Evolutionary conservation across 495 filamentous ascomycete genomes (phyloP).

Genomic region (Amphirosellinia nigrospora): DNA sequence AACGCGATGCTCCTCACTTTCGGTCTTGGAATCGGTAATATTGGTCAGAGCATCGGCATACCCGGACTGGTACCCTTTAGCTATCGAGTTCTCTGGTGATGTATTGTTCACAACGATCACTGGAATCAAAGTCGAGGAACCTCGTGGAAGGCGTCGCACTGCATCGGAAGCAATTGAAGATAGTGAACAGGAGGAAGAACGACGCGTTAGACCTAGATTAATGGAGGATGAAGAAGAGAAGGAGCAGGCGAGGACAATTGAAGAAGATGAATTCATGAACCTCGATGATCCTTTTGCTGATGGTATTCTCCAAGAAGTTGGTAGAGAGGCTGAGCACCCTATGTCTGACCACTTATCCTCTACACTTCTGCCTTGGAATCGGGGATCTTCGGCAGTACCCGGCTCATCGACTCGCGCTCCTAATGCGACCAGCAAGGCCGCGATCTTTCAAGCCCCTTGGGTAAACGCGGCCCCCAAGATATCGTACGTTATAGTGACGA

Average conservation of each 20-base stretch:
- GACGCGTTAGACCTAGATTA: conserved; percentile 38
- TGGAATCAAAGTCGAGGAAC: conserved; percentile 26
- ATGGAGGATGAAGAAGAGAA: conserved; percentile 25
- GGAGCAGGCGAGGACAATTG: conserved; percentile 27
- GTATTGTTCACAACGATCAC: conserved; percentile 39
- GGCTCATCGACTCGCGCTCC: conserved; percentile 48
- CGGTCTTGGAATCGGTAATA: conserved; percentile 47
- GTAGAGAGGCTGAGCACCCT: conserved; percentile 42
- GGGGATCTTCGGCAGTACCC: conserved; percentile 46
- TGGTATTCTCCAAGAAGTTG: conserved; percentile 41
- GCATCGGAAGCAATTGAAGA: conserved; percentile 36
- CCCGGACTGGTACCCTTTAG: conserved; percentile 43
- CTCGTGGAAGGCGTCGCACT: conserved; percentile 34
- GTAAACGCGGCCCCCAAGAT: conserved; percentile 41
- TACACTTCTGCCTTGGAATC: conserved; percentile 51
- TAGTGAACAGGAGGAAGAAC: conserved; percentile 28
- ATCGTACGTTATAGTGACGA: conserved; percentile 52
- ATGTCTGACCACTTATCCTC: conserved; percentile 51
- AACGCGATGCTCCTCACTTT: conserved; percentile 54
- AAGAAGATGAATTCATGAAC: conserved; percentile 32
- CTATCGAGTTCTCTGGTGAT: conserved; percentile 46
- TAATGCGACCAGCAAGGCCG: conserved; percentile 41
- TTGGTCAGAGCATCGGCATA: conserved; percentile 40
- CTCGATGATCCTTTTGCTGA: conserved; percentile 29
- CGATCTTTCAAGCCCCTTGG: conserved; percentile 48